Base-by-base conservation (phyloP, 2,329 filamentous ascomycete genomes). In the Nemania sp. region DNA sequence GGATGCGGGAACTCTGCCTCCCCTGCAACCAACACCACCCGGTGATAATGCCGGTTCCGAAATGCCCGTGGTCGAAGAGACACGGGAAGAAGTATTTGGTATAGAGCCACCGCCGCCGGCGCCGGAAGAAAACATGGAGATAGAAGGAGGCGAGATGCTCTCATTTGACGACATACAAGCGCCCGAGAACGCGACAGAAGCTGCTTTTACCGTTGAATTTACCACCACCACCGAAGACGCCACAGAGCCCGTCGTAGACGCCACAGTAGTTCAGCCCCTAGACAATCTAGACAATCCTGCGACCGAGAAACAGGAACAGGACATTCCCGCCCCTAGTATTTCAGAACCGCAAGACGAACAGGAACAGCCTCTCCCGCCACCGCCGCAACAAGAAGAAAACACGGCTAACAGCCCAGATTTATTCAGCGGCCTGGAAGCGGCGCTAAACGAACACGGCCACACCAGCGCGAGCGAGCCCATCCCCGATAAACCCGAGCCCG, bases 401-500 rank as follows among this genome's bases (percentile, higher is more conserved):
- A 68, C 68, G 26, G 65, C 70, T 2, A 71, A 73, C 12, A 73
- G 75, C 22, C 69, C 73, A 6, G 75, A 79, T 61, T 50, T 79
- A 30, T 70, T 79, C 19, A 73, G 71, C n/a, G 74, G 71, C n/a
- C 63, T 78, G 1, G 73, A 79, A 60, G 70, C 74, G 1, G 76
- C 75, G 28, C 68, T 79, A 30, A 73, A 78, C 51, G 70, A 73
- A 26, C 74, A 77, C 37, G 61, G 56, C 3, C 49, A 60, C 12
- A 61, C 60, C 22, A 52, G 44, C 19, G n/a, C n/a, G n/a, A 63
- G 64, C 20, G 63, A 59, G 17, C 48, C 57, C 11, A 37, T 39
- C 8, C 52, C 44, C 11, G 50, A 53, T 20, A 46, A 43, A 20
- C 28, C 39, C 5, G 52, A 56, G 28, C 39, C 40, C 6, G 28